A percentile compares a stretch with the other conserved stretches of the same genome.
Conservation (phyloP, 108 stramenopile genomes). For the Cyclotella baltica region DNA sequence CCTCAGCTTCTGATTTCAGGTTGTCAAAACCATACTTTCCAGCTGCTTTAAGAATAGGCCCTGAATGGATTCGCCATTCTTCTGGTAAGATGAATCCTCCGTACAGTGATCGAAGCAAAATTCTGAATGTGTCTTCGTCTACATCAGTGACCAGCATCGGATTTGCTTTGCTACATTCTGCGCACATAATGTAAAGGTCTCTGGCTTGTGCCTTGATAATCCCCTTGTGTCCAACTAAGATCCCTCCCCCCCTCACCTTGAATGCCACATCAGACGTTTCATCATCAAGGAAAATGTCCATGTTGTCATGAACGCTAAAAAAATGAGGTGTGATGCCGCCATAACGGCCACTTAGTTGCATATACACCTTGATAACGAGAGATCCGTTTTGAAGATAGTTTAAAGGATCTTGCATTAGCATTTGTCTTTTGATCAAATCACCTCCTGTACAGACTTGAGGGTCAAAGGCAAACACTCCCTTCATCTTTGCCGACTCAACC, state of each 20-base stretch:
- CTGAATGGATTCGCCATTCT: not conserved
- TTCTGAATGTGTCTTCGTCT: not conserved
- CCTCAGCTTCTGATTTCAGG: conserved; percentile 2
- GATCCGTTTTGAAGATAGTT: too few relatives aligned
- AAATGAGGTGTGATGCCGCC: not conserved
- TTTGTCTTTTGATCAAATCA: too few relatives aligned
- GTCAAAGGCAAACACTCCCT: too few relatives aligned
- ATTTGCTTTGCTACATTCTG: not conserved
- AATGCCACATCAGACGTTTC: not conserved
- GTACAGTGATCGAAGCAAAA: not conserved
- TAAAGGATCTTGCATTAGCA: too few relatives aligned
- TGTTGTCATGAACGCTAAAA: not conserved
- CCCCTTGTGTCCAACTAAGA: conserved; percentile 5
- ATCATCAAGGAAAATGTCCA: not conserved
- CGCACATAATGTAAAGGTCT: conserved; percentile 6
- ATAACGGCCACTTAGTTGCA: not conserved
- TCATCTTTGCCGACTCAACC: too few relatives aligned
- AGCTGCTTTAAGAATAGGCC: not conserved
- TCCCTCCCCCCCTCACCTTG: not conserved
- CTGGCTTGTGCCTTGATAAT: conserved; percentile 2
- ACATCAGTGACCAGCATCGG: conserved; percentile 5
- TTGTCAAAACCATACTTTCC: not conserved
- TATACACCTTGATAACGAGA: not conserved
- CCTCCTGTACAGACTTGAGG: too few relatives aligned
- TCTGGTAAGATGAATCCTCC: not conserved